Evolutionary conservation across 805 yeast species (phyloP).

Genomic region (Cyberlindnera euphorbiiphila): DNA sequence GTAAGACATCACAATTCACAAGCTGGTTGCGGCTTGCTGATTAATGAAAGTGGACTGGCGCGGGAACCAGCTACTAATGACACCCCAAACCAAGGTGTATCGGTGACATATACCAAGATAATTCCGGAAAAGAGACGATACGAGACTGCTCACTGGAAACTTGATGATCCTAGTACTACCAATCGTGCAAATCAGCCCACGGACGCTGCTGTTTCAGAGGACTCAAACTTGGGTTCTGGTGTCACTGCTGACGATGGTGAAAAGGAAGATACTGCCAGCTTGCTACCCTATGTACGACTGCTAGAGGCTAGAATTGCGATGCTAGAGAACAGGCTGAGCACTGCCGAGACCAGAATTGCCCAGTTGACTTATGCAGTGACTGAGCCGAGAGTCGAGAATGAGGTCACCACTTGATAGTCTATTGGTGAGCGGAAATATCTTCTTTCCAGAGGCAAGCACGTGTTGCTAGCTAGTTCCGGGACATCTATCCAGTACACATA

Average conservation of each 20-base stretch:
- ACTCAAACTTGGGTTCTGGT: too few species aligned
- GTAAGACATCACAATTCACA: conserved; percentile 58
- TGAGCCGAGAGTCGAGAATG: conserved; percentile 1
- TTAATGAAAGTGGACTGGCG: conserved; percentile 13
- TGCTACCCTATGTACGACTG: conserved; percentile 22
- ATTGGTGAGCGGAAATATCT: too few species aligned
- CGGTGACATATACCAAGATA: not conserved
- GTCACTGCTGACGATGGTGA: too few species aligned
- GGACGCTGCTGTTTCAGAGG: too few species aligned
- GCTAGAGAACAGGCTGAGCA: conserved; percentile 19
- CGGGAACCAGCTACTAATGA: not conserved
- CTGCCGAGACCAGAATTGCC: conserved; percentile 22
- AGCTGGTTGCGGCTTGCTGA: conserved; percentile 23
- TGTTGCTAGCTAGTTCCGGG: too few species aligned
- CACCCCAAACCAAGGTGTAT: too few species aligned
- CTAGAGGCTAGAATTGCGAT: conserved; percentile 22
- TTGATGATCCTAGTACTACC: too few species aligned
- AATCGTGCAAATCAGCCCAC: too few species aligned
- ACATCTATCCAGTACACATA: too few species aligned
- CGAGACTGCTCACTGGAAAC: conserved; percentile 16
- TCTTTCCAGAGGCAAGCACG: too few species aligned
- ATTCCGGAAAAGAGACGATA: conserved; percentile 3
- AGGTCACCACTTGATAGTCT: too few species aligned
- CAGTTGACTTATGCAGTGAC: conserved; percentile 19
- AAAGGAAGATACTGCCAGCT: conserved; percentile 7